phyloP scores from a whole-genome alignment of 352 stramenopile species.

The Phytophthora cryptogea region DNA sequence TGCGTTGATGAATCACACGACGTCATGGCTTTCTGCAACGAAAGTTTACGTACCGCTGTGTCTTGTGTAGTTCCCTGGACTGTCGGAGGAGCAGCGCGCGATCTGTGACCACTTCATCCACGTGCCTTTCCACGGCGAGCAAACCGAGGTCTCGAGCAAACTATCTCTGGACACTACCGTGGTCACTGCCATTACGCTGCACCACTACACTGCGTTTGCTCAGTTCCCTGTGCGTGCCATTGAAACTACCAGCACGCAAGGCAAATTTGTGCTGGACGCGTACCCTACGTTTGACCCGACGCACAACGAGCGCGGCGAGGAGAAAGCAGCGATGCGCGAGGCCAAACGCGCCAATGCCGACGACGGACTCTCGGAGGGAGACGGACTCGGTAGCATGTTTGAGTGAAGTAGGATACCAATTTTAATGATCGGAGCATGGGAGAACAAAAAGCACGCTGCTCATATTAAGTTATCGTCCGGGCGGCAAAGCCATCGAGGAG shows the following conservation, averaged over 20 bases:
- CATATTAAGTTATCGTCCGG: constrained; percentile 43
- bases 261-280: constrained; percentile 78
- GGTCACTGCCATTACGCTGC: constrained; percentile 63
- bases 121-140: constrained; percentile 54
- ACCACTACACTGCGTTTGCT: constrained; percentile 69
- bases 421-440: constrained; percentile 3
- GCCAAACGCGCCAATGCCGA: constrained; percentile 46
- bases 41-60: not conserved
- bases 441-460: constrained; percentile 34
- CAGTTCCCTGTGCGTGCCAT: constrained; percentile 62
- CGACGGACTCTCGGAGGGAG: constrained; percentile 42
- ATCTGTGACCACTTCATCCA: constrained; percentile 76
- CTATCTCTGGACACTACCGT: constrained; percentile 68
- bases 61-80: constrained; percentile 36
- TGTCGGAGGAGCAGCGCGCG: constrained; percentile 61
- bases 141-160: constrained; percentile 38
- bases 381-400: constrained; percentile 58
- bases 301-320: constrained; percentile 32
- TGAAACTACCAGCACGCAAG: constrained; percentile 66
- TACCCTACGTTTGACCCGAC: constrained; percentile 52
- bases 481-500: constrained; percentile 19
- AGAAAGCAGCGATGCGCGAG: constrained; percentile 54
- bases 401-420: constrained; percentile 17
- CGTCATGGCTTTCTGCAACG: constrained; percentile 3
- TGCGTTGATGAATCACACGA: constrained; percentile 16